Evolutionary conservation across 2,329 filamentous ascomycete species (phyloP).

Genomic region (Dothideomycetes sp.): DNA sequence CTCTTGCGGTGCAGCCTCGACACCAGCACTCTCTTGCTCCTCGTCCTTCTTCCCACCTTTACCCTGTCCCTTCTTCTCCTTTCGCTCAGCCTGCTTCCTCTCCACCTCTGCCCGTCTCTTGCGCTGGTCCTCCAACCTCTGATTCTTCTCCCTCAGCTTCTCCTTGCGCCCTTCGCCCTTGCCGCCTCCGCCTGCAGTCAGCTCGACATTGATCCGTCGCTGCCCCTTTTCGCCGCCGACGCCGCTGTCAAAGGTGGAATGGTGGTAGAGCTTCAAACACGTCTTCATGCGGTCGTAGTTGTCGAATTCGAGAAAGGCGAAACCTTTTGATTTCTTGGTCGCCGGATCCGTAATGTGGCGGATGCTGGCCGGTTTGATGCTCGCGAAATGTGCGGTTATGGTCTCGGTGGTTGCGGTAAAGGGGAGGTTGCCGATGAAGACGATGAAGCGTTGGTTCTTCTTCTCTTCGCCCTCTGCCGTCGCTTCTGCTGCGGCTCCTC

Average conservation of each 20-base stretch:
- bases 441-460: constrained; percentile 55
- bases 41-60: constrained; percentile 17
- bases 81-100: constrained; percentile 32
- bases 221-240: constrained; percentile 35
- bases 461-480: constrained; percentile 12
- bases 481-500: background rate
- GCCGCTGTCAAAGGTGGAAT: constrained; percentile 58
- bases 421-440: constrained; percentile 83
- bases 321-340: constrained; percentile 57
- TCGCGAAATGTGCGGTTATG: constrained; percentile 65
- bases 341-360: constrained; percentile 63
- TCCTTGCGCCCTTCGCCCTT: constrained; percentile 61
- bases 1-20: constrained; percentile 8
- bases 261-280: constrained; percentile 82
- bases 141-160: constrained; percentile 79
- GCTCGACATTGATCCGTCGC: constrained; percentile 81
- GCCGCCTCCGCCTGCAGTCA: constrained; percentile 79
- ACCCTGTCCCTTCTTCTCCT: constrained; percentile 26
- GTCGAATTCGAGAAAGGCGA: constrained; percentile 83
- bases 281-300: constrained; percentile 85
- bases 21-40: constrained; percentile 8
- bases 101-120: constrained; percentile 40
- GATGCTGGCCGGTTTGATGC: constrained; percentile 57
- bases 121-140: constrained; percentile 64
- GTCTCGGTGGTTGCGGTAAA: constrained; percentile 64